Evolutionary conservation across 2,329 filamentous ascomycete species (phyloP).

Genomic region (Cladobotryum protrusum): DNA sequence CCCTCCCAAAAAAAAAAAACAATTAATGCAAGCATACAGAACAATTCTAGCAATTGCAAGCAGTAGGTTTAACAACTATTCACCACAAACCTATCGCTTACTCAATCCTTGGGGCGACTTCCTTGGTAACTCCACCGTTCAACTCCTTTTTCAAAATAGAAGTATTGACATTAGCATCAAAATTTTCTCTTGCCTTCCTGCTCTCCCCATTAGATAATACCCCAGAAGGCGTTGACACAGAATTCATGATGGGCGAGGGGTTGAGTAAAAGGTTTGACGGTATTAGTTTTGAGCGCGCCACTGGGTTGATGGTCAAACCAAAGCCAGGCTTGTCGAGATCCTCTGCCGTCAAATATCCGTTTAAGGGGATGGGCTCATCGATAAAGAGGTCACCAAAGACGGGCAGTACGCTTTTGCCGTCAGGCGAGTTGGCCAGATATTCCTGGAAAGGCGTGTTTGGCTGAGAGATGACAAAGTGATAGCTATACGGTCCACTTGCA

Average conservation of each 20-base stretch:
- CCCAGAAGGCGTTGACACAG: background rate
- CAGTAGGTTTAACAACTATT: too few species aligned
- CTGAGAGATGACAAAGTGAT: conserved; percentile 93
- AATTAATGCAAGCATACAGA: too few species aligned
- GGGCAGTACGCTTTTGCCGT: conserved; percentile 81
- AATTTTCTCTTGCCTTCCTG: too few species aligned
- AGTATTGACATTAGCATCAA: too few species aligned
- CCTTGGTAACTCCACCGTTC: too few species aligned
- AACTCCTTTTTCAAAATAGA: too few species aligned
- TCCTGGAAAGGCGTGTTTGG: conserved; percentile 93
- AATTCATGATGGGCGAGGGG: conserved; percentile 46
- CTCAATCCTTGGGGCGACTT: too few species aligned
- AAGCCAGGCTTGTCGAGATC: conserved; percentile 87
- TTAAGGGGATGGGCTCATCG: conserved; percentile 81
- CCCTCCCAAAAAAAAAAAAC: too few species aligned
- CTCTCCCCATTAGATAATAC: too few species aligned
- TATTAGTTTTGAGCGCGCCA: conserved; percentile 63
- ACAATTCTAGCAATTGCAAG: too few species aligned
- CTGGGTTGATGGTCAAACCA: conserved; percentile 78
- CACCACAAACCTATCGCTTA: too few species aligned
- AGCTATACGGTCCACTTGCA: conserved; percentile 87
- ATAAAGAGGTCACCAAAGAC: conserved; percentile 89
- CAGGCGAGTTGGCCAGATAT: conserved; percentile 87
- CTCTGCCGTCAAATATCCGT: conserved; percentile 73
- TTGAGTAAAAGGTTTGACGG: conserved; percentile 67